A percentile compares a stretch with the other conserved stretches of the same genome.
phyloP scores from a whole-genome alignment of 495 filamentous ascomycete genomes.

The Echria macrotheca region DNA sequence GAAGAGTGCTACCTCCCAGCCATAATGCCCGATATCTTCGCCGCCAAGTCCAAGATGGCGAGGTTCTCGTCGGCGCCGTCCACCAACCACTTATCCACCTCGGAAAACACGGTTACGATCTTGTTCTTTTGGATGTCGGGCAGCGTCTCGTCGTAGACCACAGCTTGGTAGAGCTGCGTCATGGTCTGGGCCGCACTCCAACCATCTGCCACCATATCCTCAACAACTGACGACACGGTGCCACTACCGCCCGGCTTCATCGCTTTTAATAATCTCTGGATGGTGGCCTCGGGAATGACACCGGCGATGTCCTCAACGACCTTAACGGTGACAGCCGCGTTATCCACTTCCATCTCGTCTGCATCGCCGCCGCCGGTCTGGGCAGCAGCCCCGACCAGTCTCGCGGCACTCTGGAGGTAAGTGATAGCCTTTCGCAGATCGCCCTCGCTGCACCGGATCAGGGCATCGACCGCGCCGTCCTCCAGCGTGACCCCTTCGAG shows the following conservation, averaged over 20 bases:
- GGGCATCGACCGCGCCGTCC: slow-evolving; percentile 70
- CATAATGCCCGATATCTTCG: slow-evolving; percentile 75
- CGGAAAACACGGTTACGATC: slow-evolving; percentile 85
- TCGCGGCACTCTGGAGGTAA: slow-evolving; percentile 84
- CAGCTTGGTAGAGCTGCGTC: slow-evolving; percentile 71
- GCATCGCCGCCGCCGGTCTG: slow-evolving; percentile 34
- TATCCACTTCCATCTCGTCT: slow-evolving; percentile 54
- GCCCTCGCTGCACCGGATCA: slow-evolving; percentile 85
- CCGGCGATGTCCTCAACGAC: slow-evolving; percentile 93
- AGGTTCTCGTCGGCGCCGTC: slow-evolving; percentile 97
- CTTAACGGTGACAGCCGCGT: slow-evolving; percentile 60
- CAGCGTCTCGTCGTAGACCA: slow-evolving; percentile 79
- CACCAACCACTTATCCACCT: slow-evolving; percentile 88
- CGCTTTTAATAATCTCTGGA: slow-evolving; percentile 65
- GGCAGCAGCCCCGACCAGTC: slow-evolving; percentile 60
- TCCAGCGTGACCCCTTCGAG: slow-evolving; percentile 70
- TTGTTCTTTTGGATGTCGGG: slow-evolving; percentile 81
- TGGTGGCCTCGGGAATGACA: slow-evolving; percentile 71
- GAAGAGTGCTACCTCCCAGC: slow-evolving; percentile 31
- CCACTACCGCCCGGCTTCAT: slow-evolving; percentile 78
- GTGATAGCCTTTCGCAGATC: slow-evolving; percentile 95
- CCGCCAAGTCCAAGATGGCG: slow-evolving; percentile 74
- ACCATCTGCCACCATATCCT: slow-evolving; percentile 90
- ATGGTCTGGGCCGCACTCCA: slow-evolving; percentile 95
- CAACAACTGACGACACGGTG: slow-evolving; percentile 73